Base-by-base conservation (phyloP, 2,329 filamentous ascomycete species). In the Ophiostoma sp. region DNA sequence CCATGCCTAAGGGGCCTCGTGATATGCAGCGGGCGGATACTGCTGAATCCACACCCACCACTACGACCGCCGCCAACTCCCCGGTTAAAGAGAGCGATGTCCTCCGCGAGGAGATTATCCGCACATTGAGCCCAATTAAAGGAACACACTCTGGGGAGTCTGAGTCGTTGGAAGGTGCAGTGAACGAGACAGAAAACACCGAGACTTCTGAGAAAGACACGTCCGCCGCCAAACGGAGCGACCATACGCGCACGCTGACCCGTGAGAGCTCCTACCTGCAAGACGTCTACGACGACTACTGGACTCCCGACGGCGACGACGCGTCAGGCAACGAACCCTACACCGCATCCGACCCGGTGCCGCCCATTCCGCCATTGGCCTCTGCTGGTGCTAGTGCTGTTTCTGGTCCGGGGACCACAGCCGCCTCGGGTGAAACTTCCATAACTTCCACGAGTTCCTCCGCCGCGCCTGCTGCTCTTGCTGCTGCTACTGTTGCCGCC, bases 21-120 rank as follows among this genome's bases (percentile, higher is more conserved):
- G 78, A 79, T 7, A 77, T 87, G 31, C 81, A 83, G 71, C 82
- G 85, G 2, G 81, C 83, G 33, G 79, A 82, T 7, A 86, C 85
- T 0, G 80, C 85, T 66, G 88, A 86, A 77, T 87, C 86, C 0
- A 69, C 66, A 2, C 66, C 66, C 45, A 69, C 66, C 11, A 12
- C 66, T 17, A 69, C 64, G 3, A 68, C 64, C 1, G 64, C 57
- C 0, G 84, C 85, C 11, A 85, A 85, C 8, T 83, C 86, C 0
- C 86, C 89, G 39, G 84, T 90, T 74, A 88, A 91, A 76, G 92
- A 94, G 78, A 94, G 88, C 77, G 92, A 95, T 76, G 85, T 88
- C 72, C 80, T 95, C 64, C 87, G 90, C 36, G 91, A 93, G 74
- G 93, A 95, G 77, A 95, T 95, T 72, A 89, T 93, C 71, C 89